Evolutionary conservation across 768 basidiomycete genomes (phyloP).

Genomic region (Pleurotus eryngii): DNA sequence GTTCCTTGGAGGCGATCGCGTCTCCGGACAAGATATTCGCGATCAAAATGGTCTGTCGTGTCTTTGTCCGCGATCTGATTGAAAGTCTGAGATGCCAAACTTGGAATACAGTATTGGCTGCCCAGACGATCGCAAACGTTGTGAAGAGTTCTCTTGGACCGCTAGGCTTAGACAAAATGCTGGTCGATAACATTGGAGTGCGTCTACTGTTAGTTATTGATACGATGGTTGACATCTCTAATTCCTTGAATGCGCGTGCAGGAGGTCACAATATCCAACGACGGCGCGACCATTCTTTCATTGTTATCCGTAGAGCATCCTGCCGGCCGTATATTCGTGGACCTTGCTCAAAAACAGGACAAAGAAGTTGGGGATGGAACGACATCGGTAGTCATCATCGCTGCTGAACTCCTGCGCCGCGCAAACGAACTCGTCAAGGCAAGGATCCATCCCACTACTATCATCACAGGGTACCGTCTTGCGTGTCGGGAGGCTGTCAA

Average conservation of each 20-base stretch:
- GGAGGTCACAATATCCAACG: constrained; percentile 99
- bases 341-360: constrained; percentile 98
- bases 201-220: constrained; percentile 25
- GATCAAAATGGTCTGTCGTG: constrained; percentile 86
- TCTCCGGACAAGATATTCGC: constrained; percentile 92
- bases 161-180: constrained; percentile 93
- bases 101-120: constrained; percentile 74
- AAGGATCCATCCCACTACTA: constrained; percentile 98
- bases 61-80: neutral
- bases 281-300: constrained; percentile 97
- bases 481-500: constrained; percentile 97
- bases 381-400: constrained; percentile 96
- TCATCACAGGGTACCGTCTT: constrained; percentile 96
- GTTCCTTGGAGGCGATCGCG: constrained; percentile 90
- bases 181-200: constrained; percentile 97
- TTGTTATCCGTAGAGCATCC: constrained; percentile 94
- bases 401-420: constrained; percentile 92
- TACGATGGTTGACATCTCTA: constrained; percentile 1
- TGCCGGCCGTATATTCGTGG: constrained; percentile 95
- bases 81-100: constrained; percentile 10
- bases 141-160: constrained; percentile 96
- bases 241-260: constrained; percentile 25
- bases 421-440: constrained; percentile 98
- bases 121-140: constrained; percentile 95
- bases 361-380: constrained; percentile 99